phyloP scores from a whole-genome alignment of 345 rosid species.

The Melastoma malabathricum region DNA sequence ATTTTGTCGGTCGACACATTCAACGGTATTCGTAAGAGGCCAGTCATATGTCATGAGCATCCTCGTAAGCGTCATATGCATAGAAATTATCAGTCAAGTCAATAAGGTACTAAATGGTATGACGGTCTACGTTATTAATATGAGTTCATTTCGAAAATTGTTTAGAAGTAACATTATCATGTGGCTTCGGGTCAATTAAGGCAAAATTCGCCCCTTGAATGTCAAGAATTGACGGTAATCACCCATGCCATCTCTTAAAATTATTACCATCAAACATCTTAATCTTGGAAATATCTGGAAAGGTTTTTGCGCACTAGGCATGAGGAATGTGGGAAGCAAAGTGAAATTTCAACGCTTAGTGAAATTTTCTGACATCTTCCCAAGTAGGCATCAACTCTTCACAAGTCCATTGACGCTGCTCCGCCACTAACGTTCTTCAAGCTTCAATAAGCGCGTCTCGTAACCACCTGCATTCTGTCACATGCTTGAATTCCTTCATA shows the following conservation, averaged over 20 bases:
- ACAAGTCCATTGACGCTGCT: too few relatives aligned
- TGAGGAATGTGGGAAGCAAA: too few relatives aligned
- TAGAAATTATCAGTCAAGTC: not conserved
- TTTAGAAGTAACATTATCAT: too few relatives aligned
- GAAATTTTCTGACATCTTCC: too few relatives aligned
- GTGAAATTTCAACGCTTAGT: too few relatives aligned
- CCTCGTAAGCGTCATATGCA: not conserved
- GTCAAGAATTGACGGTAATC: not conserved
- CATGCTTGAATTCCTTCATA: too few relatives aligned
- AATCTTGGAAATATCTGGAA: not conserved
- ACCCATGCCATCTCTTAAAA: not conserved
- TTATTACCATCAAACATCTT: not conserved
- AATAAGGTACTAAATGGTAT: not conserved
- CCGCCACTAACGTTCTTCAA: too few relatives aligned
- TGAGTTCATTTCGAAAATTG: not conserved
- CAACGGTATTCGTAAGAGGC: not conserved
- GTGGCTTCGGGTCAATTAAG: not conserved
- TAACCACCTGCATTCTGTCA: too few relatives aligned
- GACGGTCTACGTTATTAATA: constrained; percentile 1
- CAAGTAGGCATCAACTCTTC: too few relatives aligned
- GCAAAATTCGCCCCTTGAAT: not conserved
- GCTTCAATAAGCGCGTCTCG: too few relatives aligned
- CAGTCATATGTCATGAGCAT: not conserved
- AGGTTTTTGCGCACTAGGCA: not conserved
- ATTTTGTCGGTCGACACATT: too few relatives aligned